Conservation (phyloP, 2,329 filamentous ascomycete genomes). For the Aspergillus ruber region DNA sequence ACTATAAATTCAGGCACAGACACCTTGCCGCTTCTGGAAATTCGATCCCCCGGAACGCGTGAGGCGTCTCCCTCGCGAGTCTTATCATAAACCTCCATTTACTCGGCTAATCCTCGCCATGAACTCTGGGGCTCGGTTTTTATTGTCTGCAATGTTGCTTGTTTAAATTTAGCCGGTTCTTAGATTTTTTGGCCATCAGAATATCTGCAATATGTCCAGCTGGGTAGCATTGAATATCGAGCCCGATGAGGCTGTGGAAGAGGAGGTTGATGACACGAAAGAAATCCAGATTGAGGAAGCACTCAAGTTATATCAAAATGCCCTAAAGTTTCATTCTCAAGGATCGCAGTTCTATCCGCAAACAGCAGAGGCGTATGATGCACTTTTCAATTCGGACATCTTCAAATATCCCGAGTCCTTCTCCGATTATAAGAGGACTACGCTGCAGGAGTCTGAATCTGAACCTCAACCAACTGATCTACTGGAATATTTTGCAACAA, state of each 20-base stretch:
- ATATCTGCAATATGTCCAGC: slow-evolving; percentile 41
- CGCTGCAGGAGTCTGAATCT: slow-evolving; percentile 38
- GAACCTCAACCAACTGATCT: slow-evolving; percentile 44
- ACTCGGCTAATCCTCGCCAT: background rate
- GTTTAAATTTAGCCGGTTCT: background rate
- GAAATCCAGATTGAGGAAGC: slow-evolving; percentile 97
- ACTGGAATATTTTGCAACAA: slow-evolving; percentile 14
- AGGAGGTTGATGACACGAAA: slow-evolving; percentile 90
- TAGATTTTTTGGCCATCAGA: background rate
- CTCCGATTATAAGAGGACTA: slow-evolving; percentile 73
- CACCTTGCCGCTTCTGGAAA: slow-evolving; percentile 11
- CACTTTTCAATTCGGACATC: slow-evolving; percentile 84
- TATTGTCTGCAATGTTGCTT: background rate
- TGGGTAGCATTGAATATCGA: slow-evolving; percentile 93
- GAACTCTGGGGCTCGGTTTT: background rate
- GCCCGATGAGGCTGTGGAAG: slow-evolving; percentile 80
- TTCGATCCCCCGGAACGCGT: slow-evolving; percentile 13
- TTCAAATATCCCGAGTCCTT: slow-evolving; percentile 84
- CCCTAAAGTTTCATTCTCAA: slow-evolving; percentile 84
- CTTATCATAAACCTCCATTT: background rate
- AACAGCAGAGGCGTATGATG: slow-evolving; percentile 73
- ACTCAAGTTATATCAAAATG: slow-evolving; percentile 85
- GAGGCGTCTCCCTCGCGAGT: slow-evolving; percentile 10
- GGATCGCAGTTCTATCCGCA: slow-evolving; percentile 68
- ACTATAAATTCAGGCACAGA: slow-evolving; percentile 1